phyloP scores from a whole-genome alignment of 768 basidiomycete species.

The Hirschioporus abietinus region DNA sequence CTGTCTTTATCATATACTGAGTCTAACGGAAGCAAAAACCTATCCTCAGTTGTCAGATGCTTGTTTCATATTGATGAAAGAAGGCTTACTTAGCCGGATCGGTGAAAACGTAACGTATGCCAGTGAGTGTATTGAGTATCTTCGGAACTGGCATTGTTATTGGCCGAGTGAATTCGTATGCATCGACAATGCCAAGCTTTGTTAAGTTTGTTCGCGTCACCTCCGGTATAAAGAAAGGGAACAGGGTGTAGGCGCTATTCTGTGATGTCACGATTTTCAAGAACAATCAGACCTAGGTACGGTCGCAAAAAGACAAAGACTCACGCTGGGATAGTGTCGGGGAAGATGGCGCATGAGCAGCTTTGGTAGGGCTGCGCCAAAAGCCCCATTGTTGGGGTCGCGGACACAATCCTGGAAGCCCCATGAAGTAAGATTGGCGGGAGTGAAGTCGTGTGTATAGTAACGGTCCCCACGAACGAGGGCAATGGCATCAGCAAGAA shows the following conservation, averaged over 20 bases:
- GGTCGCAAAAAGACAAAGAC: constrained; percentile 4
- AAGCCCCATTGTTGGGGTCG: constrained; percentile 13
- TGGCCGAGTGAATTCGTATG: constrained; percentile 40
- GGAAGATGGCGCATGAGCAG: constrained; percentile 12
- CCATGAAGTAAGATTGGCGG: constrained; percentile 16
- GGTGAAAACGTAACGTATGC: constrained; percentile 30
- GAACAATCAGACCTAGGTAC: no score
- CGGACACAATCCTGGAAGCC: constrained; percentile 13
- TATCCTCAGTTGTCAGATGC: not conserved
- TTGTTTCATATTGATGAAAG: not conserved
- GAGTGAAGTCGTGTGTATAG: constrained; percentile 20
- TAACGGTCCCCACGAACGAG: constrained; percentile 20
- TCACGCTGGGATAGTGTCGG: constrained; percentile 28
- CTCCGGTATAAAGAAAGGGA: constrained; percentile 21
- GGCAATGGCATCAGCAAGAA: constrained; percentile 23
- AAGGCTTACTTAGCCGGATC: constrained; percentile 30
- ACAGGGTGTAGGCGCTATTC: constrained; percentile 14
- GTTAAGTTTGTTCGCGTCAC: constrained; percentile 26
- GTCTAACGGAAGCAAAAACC: constrained; percentile 34
- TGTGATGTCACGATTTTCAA: not conserved
- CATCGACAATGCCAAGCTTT: constrained; percentile 30
- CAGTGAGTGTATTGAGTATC: constrained; percentile 28
- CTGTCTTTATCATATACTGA: constrained; percentile 19
- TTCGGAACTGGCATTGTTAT: constrained; percentile 23
- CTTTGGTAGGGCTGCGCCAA: constrained; percentile 12